Evolutionary conservation across 768 basidiomycete species (phyloP).

Genomic region (Galerina marginata): DNA sequence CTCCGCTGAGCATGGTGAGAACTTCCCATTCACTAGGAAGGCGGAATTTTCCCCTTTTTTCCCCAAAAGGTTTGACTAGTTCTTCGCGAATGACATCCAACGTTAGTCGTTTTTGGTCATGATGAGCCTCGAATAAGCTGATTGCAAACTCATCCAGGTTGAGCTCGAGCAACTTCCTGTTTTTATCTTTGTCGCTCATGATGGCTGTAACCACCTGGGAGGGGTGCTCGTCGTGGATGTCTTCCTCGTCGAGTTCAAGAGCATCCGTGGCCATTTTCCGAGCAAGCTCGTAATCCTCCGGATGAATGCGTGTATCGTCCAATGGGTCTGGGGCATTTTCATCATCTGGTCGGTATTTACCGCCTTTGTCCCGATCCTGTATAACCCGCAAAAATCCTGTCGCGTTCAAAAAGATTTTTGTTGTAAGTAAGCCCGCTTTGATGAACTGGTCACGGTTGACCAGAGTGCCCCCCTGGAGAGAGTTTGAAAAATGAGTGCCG

Average conservation of each 20-base stretch:
- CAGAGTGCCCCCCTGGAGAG: constrained; percentile 69
- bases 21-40: constrained; percentile 78
- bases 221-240: constrained; percentile 89
- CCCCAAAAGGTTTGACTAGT: constrained; percentile 79
- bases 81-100: constrained; percentile 90
- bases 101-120: constrained; percentile 87
- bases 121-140: constrained; percentile 83
- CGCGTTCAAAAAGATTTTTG: constrained; percentile 90
- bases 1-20: constrained; percentile 94
- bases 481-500: neutral
- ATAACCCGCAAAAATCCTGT: constrained; percentile 90
- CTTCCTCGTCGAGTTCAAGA: constrained; percentile 96
- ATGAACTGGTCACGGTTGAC: constrained; percentile 90
- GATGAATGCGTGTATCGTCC: constrained; percentile 95
- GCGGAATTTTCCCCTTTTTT: constrained; percentile 69
- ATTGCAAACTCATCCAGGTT: constrained; percentile 96
- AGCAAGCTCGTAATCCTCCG: constrained; percentile 96
- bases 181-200: constrained; percentile 82
- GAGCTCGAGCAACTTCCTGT: constrained; percentile 83
- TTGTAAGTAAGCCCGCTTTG: constrained; percentile 77
- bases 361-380: constrained; percentile 66
- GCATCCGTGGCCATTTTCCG: constrained; percentile 99
- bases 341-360: constrained; percentile 70
- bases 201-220: constrained; percentile 87
- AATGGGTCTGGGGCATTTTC: constrained; percentile 85